Evolutionary conservation across 805 yeast genomes (phyloP).

Genomic region (Kodamaea neixiangensis): DNA sequence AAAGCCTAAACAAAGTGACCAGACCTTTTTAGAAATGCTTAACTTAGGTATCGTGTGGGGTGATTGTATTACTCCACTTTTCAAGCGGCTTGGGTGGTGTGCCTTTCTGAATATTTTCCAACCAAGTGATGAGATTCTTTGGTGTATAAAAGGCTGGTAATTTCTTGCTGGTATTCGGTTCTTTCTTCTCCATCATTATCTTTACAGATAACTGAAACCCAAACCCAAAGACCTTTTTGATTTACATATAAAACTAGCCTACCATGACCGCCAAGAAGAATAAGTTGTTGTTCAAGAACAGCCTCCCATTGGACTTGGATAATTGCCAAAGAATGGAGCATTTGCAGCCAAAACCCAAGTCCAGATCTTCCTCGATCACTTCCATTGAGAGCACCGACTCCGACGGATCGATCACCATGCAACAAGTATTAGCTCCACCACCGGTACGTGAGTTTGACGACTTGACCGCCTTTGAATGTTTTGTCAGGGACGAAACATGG

Average conservation of each 20-base stretch:
- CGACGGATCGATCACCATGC: conserved; percentile 25
- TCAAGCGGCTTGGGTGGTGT: neutral
- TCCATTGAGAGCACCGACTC: conserved; percentile 38
- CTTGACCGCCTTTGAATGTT: conserved; percentile 60
- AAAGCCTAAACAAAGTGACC: neutral
- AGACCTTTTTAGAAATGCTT: neutral
- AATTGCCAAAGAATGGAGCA: conserved; percentile 40
- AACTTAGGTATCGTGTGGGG: neutral
- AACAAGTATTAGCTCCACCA: conserved; percentile 38
- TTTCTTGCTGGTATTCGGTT: neutral
- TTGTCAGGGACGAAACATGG: conserved; percentile 70
- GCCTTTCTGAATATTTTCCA: neutral
- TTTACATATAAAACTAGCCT: neutral
- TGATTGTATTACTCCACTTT: neutral
- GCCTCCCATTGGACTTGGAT: conserved; percentile 36
- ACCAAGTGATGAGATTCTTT: neutral
- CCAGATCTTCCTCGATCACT: conserved; percentile 40
- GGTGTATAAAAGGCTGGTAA: neutral
- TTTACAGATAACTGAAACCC: neutral
- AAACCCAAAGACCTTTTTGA: neutral
- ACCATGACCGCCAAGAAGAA: conserved; percentile 24
- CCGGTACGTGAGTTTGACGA: conserved; percentile 58
- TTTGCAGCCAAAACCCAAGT: conserved; percentile 40
- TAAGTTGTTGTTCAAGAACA: conserved; percentile 14
- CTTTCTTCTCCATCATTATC: neutral